Conservation (phyloP, 352 stramenopile species). For the Phytophthora pseudosyringae region DNA sequence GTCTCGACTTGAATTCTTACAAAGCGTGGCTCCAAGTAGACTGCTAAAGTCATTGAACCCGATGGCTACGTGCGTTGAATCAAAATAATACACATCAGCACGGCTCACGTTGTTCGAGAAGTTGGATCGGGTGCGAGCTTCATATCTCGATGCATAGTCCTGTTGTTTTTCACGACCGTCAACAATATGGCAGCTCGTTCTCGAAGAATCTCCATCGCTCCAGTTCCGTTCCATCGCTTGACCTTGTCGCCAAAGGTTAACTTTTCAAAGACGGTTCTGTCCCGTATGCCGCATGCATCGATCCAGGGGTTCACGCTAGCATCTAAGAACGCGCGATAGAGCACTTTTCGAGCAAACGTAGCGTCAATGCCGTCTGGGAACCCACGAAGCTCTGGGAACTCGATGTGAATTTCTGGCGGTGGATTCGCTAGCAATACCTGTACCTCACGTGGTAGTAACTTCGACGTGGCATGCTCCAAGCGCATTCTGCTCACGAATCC, state of each 20-base stretch:
- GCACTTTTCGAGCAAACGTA: constrained; percentile 22
- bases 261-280: constrained; percentile 9
- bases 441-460: constrained; percentile 25
- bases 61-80: constrained; percentile 35
- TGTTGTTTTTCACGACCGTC: constrained; percentile 12
- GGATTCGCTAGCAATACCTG: constrained; percentile 13
- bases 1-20: neutral
- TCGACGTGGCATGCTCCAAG: neutral
- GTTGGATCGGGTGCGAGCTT: constrained; percentile 15
- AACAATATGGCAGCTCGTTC: constrained; percentile 11
- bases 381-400: constrained; percentile 31
- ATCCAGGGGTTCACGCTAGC: constrained; percentile 25
- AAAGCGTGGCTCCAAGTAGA: constrained; percentile 16
- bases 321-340: constrained; percentile 31
- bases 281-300: constrained; percentile 11
- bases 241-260: constrained; percentile 2
- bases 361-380: constrained; percentile 32
- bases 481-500: constrained; percentile 7
- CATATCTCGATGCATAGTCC: constrained; percentile 10
- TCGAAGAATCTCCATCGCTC: constrained; percentile 18
- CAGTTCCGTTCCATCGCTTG: constrained; percentile 37
- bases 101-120: constrained; percentile 24
- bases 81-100: constrained; percentile 24
- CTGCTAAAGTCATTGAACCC: constrained; percentile 34
- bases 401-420: constrained; percentile 20